Evolutionary conservation across 192 early-diverging fungal species (phyloP).

Genomic region (Pilobolus umbonatus): DNA sequence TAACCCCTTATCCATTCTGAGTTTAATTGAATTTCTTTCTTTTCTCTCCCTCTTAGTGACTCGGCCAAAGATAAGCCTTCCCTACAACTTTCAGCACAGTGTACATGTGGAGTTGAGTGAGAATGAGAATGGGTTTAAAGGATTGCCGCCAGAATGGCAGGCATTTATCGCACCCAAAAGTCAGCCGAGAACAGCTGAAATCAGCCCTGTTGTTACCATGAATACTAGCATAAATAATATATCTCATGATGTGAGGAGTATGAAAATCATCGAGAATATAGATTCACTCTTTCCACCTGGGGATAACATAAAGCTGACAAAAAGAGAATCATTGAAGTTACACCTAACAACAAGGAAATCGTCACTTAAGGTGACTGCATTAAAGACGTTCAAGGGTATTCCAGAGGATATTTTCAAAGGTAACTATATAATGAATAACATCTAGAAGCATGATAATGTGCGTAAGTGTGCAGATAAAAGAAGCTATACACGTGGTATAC

Average conservation of each 20-base stretch:
- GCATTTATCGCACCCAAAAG: constrained; percentile 3
- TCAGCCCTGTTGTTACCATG: no score
- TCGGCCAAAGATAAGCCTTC: constrained; percentile 38
- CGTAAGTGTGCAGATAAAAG: background rate
- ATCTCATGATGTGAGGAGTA: no score
- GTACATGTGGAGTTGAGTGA: constrained; percentile 46
- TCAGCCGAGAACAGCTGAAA: no score
- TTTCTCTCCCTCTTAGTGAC: background rate
- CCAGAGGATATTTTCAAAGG: background rate
- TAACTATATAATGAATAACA: background rate
- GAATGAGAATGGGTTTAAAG: constrained; percentile 35
- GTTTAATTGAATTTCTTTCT: background rate
- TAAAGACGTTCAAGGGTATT: constrained; percentile 7
- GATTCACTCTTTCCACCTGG: background rate
- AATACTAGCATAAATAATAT: no score
- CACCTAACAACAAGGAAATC: constrained; percentile 8
- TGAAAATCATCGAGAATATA: background rate
- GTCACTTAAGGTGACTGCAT: background rate
- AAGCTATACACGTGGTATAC: background rate
- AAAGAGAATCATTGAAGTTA: constrained; percentile 3
- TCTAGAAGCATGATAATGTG: no score
- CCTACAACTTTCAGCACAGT: constrained; percentile 49
- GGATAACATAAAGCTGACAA: background rate
- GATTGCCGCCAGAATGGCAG: constrained; percentile 46
- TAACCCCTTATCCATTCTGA: background rate